Evolutionary conservation across 1,139 yeast genomes (phyloP).

Genomic region (Wickerhamiella infanticola): DNA sequence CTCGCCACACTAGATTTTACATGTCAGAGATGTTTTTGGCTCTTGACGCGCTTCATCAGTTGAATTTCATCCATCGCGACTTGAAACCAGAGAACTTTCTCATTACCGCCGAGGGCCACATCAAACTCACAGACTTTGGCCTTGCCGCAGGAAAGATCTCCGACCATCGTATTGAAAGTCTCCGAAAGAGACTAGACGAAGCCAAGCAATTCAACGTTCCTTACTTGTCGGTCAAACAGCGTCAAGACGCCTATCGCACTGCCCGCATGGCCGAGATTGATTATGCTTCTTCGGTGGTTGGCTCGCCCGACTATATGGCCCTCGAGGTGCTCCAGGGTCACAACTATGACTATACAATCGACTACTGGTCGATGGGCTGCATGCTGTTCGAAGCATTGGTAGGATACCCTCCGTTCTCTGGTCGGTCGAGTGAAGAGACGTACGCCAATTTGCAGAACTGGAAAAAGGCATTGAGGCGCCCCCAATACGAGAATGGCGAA

Average conservation of each 20-base stretch:
- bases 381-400: slow-evolving; percentile 83
- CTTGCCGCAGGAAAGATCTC: slow-evolving; percentile 94
- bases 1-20: slow-evolving; percentile 92
- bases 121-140: slow-evolving; percentile 94
- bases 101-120: slow-evolving; percentile 88
- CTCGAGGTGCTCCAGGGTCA: slow-evolving; percentile 90
- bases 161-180: slow-evolving; percentile 81
- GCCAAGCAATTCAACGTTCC: slow-evolving; percentile 56
- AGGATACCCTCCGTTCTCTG: slow-evolving; percentile 96
- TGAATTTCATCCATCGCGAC: slow-evolving; percentile 95
- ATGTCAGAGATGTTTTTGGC: slow-evolving; percentile 93
- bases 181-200: slow-evolving; percentile 71
- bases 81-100: slow-evolving; percentile 94
- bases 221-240: slow-evolving; percentile 55
- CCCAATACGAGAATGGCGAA: slow-evolving; percentile 82
- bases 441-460: slow-evolving; percentile 87
- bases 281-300: slow-evolving; percentile 89
- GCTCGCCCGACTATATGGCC: slow-evolving; percentile 99
- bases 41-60: slow-evolving; percentile 80
- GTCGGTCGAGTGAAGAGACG: slow-evolving; percentile 85
- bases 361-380: slow-evolving; percentile 97
- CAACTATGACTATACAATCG: slow-evolving; percentile 88
- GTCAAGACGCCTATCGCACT: slow-evolving; percentile 72
- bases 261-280: slow-evolving; percentile 49
- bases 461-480: slow-evolving; percentile 78